A percentile compares a stretch with the other conserved stretches of the same genome.
Conservation (phyloP, 768 basidiomycete species). For the Boletus bicolor region DNA sequence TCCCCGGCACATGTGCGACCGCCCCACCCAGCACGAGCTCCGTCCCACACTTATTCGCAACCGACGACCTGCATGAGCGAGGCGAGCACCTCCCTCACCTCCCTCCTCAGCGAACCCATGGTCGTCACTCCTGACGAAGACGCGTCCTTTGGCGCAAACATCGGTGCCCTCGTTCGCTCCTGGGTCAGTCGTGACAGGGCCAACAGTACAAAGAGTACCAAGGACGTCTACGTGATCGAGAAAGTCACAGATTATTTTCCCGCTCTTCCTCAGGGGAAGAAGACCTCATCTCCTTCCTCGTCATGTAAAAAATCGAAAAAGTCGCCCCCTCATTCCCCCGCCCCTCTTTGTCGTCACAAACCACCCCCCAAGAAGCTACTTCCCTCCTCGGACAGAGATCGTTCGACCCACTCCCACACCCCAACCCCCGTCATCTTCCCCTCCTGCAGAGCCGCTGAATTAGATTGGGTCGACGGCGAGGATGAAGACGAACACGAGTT, state of each 20-base stretch:
- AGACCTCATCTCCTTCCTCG: neutral
- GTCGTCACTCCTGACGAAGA: slow-evolving; percentile 42
- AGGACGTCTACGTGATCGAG: slow-evolving; percentile 23
- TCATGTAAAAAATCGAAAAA: slow-evolving; percentile 23
- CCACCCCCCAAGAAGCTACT: slow-evolving; percentile 5
- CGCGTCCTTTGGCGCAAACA: slow-evolving; percentile 43
- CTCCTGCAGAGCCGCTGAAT: slow-evolving; percentile 29
- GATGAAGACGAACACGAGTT: slow-evolving; percentile 22
- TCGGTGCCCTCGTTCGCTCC: slow-evolving; percentile 38
- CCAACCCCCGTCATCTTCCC: slow-evolving; percentile 33
- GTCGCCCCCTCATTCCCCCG: slow-evolving; percentile 11
- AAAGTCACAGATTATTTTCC: slow-evolving; percentile 33
- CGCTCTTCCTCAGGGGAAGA: slow-evolving; percentile 20
- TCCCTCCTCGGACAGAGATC: slow-evolving; percentile 8
- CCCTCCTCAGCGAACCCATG: slow-evolving; percentile 42
- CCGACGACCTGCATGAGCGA: slow-evolving; percentile 33
- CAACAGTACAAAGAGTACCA: slow-evolving; percentile 29
- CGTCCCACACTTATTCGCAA: slow-evolving; percentile 32
- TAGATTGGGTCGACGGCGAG: slow-evolving; percentile 28
- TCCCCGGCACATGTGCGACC: slow-evolving; percentile 34
- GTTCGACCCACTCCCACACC: slow-evolving; percentile 24
- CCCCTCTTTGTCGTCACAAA: slow-evolving; percentile 13
- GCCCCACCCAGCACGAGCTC: slow-evolving; percentile 29
- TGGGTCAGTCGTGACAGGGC: slow-evolving; percentile 28
- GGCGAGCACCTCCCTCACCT: slow-evolving; percentile 51